phyloP scores from a whole-genome alignment of 2,329 filamentous ascomycete genomes.

The Zymoseptoria passerinii region DNA sequence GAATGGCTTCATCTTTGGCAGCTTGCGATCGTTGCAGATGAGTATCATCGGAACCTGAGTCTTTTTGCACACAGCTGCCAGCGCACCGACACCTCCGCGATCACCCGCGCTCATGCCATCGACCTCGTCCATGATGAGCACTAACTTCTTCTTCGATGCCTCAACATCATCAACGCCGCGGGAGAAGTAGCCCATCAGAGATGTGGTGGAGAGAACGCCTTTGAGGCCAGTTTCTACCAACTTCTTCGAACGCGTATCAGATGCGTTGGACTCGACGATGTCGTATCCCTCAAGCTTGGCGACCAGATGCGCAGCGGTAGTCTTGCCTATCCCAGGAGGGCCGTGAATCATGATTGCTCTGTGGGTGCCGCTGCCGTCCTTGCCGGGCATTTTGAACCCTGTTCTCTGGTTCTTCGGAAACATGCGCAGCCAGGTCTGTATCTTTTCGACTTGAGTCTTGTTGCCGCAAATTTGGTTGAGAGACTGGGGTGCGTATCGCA shows the following conservation, averaged over 20 bases:
- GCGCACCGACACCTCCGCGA: conserved; percentile 84
- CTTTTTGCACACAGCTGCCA: conserved; percentile 92
- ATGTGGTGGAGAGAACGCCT: conserved; percentile 89
- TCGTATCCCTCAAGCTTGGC: conserved; percentile 91
- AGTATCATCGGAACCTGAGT: conserved; percentile 90
- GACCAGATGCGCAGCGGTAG: conserved; percentile 88
- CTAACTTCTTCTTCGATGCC: conserved; percentile 77
- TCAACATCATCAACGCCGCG: conserved; percentile 75
- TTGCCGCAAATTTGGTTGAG: conserved; percentile 91
- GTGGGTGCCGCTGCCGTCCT: conserved; percentile 73
- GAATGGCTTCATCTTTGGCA: conserved; percentile 98
- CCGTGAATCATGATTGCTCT: conserved; percentile 93
- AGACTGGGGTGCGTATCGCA: conserved; percentile 83
- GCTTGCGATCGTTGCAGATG: conserved; percentile 89
- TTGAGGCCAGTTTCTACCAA: conserved; percentile 81
- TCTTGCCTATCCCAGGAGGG: conserved; percentile 94
- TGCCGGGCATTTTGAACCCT: conserved; percentile 71
- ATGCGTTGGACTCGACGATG: conserved; percentile 89
- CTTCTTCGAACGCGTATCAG: conserved; percentile 92
- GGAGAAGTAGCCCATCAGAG: conserved; percentile 79
- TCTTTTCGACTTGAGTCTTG: conserved; percentile 79
- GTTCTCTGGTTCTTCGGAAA: conserved; percentile 74
- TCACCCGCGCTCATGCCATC: conserved; percentile 98
- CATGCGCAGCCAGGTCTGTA: conserved; percentile 76
- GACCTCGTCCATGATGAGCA: conserved; percentile 97